Base-by-base conservation (phyloP, 2,329 filamentous ascomycete genomes). In the Diaporthe citri region DNA sequence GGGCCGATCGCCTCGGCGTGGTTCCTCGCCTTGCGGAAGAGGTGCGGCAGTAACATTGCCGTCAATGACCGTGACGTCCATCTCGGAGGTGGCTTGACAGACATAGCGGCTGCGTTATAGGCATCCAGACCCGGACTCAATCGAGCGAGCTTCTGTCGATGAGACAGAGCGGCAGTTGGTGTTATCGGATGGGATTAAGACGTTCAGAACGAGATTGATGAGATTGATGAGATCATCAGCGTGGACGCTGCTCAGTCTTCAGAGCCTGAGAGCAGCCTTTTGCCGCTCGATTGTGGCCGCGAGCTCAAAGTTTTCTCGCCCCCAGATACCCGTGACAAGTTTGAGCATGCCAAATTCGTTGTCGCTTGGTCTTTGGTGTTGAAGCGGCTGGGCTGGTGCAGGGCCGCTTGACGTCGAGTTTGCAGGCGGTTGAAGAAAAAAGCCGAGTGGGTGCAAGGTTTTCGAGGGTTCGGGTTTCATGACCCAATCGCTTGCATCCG, bases 1-100 rank as follows among this genome's bases (percentile, higher is more conserved):
- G 62, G 62, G 22, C 72, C 72, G 17, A 39, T 13, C 22, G 9
- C 3, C 39, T 73, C 72, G 5, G 8, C 10, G 7, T 9, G 1
- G 39, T 20, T n/a, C 8, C 28, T 28, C 15, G 41, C 4, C 1
- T 41, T 59, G 31, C 72, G 72, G 60, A 73, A 73, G 41, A 69
- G n/a, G 13, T 70, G 39, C 28, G 72, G 72, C 52, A 67, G 7
- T 22, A 69, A 66, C 52, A 57, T 55, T 1, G 3, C 22, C 51
- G 48, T 46, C 25, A 73, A 41, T 4, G 51, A 34, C 22, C 81
- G 75, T 88, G 80, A 79, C 56, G 60, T 75, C 76, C 76, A 77
- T 73, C 36, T 48, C 46, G 6, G 39, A 20, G 67, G 76, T 41
- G 36, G 57, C 28, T 34, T 66, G 72, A 73, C 59, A 60, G 66